Base-by-base conservation (phyloP, 2,329 filamentous ascomycete species). In the Xylaria digitata region DNA sequence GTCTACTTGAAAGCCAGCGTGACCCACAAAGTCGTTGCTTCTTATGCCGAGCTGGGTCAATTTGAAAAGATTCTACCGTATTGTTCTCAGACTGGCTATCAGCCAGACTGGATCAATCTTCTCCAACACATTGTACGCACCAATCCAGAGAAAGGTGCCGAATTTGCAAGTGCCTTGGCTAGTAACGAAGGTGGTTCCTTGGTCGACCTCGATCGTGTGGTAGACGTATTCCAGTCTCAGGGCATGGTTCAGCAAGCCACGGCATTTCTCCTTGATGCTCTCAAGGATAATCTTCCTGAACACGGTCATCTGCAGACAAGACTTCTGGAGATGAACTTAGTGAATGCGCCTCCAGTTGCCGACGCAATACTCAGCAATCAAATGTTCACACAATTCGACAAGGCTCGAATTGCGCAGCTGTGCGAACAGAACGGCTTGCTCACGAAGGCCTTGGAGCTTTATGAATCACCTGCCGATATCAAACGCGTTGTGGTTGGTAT, bases 311-410 rank as follows among this genome's bases (percentile, higher is more conserved):
- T 99, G 45, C 96, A 99, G 82, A 99, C 96, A 23, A 91, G 96
- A 67, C 86, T 99, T 2, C 84, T 99, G 63, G 96, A 99, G 85
- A 98, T 99, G 94, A 99, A 99, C 80, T 82, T 99, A 70, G 86
- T 97, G 81, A 96, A 97, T 73, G 96, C 96, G 1, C 96, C 96
- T 57, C 96, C 98, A 80, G 96, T 99, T 61, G 96, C 96, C 3
- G 96, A 99, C 80, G 96, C 96, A 40, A 99, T 99, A 73, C 88
- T 99, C 46, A 93, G 95, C 72, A 99, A 99, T 76, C 93, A 98
- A 75, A 97, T 99, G 92, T 98, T 99, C 82, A 94, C 94, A 0
- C 89, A 99, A 82, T 99, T 97, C 76, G 96, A 99, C 82, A 96
- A 93, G 83, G 82, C 89, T 52, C 91, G 94, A 70, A 92, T 99